These are phyloP conservation scores for Cicer pinnatifidum DNA, from an alignment of 306 rosid species.

Conservation along the genomic window DNA sequence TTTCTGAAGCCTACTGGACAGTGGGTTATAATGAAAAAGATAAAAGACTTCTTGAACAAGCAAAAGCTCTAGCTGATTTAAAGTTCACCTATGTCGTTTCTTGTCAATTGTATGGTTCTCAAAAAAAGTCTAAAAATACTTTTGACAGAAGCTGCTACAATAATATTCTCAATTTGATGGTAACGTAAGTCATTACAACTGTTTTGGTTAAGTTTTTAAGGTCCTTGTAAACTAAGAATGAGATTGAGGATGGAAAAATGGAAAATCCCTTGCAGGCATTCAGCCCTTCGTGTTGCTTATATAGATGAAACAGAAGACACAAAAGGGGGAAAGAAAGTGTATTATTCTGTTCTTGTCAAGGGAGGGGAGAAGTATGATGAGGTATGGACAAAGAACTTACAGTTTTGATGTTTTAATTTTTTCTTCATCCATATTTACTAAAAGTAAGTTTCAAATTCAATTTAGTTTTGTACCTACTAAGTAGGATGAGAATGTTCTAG, in stretches of 20 bases:
- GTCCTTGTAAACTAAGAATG: constrained; percentile 36
- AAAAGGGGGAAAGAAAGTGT: constrained; percentile 54
- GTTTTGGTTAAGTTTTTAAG: constrained; percentile 29
- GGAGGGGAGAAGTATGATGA: constrained; percentile 91
- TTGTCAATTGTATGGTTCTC: constrained; percentile 84
- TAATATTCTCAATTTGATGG: constrained; percentile 81
- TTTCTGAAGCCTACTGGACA: constrained; percentile 53
- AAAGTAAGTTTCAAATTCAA: not conserved
- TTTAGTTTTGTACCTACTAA: not conserved
- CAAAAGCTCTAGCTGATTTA: constrained; percentile 85
- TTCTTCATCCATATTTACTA: constrained; percentile 25
- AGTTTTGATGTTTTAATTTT: constrained; percentile 35
- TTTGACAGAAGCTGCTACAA: constrained; percentile 62
- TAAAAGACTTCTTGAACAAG: constrained; percentile 44
- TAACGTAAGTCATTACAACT: constrained; percentile 64
- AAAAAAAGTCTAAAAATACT: constrained; percentile 62
- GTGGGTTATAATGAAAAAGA: constrained; percentile 37
- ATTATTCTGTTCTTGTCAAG: constrained; percentile 91
- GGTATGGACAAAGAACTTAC: constrained; percentile 57
- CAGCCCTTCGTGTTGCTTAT: constrained; percentile 92
- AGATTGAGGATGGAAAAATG: constrained; percentile 42
- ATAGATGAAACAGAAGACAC: constrained; percentile 78
- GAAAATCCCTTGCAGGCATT: constrained; percentile 56
- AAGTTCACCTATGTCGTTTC: constrained; percentile 97
- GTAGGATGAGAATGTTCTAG: too few relatives aligned